Base-by-base conservation (phyloP, 441 rosid species). In the Mallotus japonicus region DNA sequence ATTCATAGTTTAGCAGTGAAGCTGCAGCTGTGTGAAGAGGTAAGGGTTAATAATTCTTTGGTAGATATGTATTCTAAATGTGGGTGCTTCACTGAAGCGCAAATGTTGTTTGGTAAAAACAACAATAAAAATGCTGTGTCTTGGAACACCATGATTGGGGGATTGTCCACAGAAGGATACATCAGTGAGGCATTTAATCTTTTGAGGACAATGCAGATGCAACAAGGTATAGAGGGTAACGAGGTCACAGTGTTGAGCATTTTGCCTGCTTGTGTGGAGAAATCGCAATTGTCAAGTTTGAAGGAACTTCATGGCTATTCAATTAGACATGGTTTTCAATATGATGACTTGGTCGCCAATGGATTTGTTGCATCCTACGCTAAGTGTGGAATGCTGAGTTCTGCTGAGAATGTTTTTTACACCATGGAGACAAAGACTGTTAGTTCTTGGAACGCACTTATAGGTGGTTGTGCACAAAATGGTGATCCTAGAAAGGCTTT, bases 401-500 rank as follows among this genome's bases (percentile, higher is more conserved):
- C 72, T 75, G 86, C 87, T 62, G 82, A 88, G 67, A 74, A 57
- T 71, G 77, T 85, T 62, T 88, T 87, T 78, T 10, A 65, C 71
- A 73, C 75, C 28, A 84, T 87, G 74, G 71, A 71, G 53, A 71
- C 11, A 12, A 87, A 83, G 80, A 87, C 83, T 5, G 87, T 86
- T 37, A 90, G 74, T 77, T 85, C 92, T 71, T 90, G 91, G 92
- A 90, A 90, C 83, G 95, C 92, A 32, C 77, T 90, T 72, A 86
- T 88, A 19, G 81, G 85, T 59, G 90, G 89, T n/a, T 79, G 77
- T 72, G 86, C 85, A 20, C 87, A 84, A 73, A 87, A 83, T 69
- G 85, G 81, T 75, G 79, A 84, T 81, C 85, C 89, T 62, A 62
- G 40, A 65, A 74, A 77, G 73, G 89, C 92, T 67, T 72, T 88